Conservation (phyloP, 1,284 basidiomycete genomes). For the Apiotrichum sp. region DNA sequence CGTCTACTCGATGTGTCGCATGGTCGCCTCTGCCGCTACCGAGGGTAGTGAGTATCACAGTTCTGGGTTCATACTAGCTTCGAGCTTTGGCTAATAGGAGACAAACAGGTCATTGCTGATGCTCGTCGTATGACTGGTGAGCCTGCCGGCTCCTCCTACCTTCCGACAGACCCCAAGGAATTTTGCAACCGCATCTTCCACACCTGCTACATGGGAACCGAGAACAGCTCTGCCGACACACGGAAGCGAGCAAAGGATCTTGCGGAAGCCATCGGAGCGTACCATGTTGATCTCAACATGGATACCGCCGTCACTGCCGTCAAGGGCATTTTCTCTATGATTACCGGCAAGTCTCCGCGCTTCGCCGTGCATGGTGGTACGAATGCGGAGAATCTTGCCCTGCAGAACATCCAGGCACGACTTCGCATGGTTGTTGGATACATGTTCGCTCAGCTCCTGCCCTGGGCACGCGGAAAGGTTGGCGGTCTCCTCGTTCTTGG, state of each 20-base stretch:
- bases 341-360: slow-evolving; percentile 74
- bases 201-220: slow-evolving; percentile 98
- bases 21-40: slow-evolving; percentile 69
- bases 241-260: slow-evolving; percentile 78
- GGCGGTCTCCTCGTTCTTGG: slow-evolving; percentile 91
- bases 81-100: slow-evolving; percentile 46
- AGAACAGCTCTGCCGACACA: slow-evolving; percentile 87
- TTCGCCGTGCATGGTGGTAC: slow-evolving; percentile 87
- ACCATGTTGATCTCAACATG: slow-evolving; percentile 95
- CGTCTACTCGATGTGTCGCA: slow-evolving; percentile 90
- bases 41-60: slow-evolving; percentile 57
- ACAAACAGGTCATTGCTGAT: slow-evolving; percentile 82
- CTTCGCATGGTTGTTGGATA: slow-evolving; percentile 95
- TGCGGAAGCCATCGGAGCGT: slow-evolving; percentile 84
- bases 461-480: slow-evolving; percentile 77
- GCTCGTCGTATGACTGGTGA: slow-evolving; percentile 84
- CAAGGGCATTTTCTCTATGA: slow-evolving; percentile 70
- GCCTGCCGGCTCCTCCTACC: slow-evolving; percentile 67
- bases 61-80: background rate
- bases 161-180: slow-evolving; percentile 79
- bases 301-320: slow-evolving; percentile 82
- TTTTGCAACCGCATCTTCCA: slow-evolving; percentile 85
- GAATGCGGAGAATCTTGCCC: slow-evolving; percentile 82
- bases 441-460: slow-evolving; percentile 91
- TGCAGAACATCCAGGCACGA: slow-evolving; percentile 97